Evolutionary conservation across 1,284 basidiomycete species (phyloP).

Genomic region (Pseudozyma tsukubaensis): DNA sequence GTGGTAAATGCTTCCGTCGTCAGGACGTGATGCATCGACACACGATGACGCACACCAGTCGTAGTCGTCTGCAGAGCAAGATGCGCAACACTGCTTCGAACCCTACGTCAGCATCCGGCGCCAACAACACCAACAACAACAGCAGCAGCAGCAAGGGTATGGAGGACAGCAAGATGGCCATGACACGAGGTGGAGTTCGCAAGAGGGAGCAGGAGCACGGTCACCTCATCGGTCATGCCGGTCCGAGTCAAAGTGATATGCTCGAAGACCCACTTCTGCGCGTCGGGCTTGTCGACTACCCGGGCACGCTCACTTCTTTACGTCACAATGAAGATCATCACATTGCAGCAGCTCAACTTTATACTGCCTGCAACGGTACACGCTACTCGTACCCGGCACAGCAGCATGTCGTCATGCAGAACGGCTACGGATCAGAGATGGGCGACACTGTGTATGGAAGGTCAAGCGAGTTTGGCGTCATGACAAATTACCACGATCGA

Average conservation of each 20-base stretch:
- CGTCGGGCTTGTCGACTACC: slow-evolving; percentile 33
- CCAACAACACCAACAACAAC: not conserved
- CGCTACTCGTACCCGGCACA: slow-evolving; percentile 20
- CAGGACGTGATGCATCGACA: slow-evolving; percentile 55
- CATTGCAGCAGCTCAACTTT: slow-evolving; percentile 39
- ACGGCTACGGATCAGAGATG: slow-evolving; percentile 1
- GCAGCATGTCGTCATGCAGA: slow-evolving; percentile 15
- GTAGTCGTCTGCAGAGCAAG: slow-evolving; percentile 30
- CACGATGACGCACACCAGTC: slow-evolving; percentile 43
- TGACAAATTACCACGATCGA: slow-evolving; percentile 16
- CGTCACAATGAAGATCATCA: slow-evolving; percentile 38
- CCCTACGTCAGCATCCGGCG: not conserved
- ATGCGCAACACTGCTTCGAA: slow-evolving; percentile 25
- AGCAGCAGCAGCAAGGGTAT: not conserved
- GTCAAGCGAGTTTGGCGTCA: slow-evolving; percentile 3
- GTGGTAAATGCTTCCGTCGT: slow-evolving; percentile 48
- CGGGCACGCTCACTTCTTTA: slow-evolving; percentile 8
- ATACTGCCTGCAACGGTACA: slow-evolving; percentile 23
- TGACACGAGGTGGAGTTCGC: not conserved
- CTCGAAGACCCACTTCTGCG: slow-evolving; percentile 37
- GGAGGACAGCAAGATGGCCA: slow-evolving; percentile 2
- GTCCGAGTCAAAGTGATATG: slow-evolving; percentile 7
- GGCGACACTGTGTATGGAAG: slow-evolving; percentile 12
- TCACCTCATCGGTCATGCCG: not conserved
- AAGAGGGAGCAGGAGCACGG: slow-evolving; percentile 16